phyloP scores from a whole-genome alignment of 345 rosid genomes.

The Boechera divaricarpa region DNA sequence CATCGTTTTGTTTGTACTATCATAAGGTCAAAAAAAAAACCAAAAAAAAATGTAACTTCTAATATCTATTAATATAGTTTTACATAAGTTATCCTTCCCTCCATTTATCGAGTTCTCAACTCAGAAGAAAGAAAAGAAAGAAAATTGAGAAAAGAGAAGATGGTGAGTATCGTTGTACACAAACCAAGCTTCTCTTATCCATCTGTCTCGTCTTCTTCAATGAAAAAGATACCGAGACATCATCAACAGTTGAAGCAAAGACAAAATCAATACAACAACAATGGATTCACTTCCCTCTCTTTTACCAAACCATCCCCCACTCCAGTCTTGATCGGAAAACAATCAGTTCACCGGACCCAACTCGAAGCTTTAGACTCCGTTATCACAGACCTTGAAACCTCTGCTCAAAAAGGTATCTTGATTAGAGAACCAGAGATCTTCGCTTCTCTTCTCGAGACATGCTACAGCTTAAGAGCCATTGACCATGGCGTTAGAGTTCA shows the following conservation, averaged over 20 bases:
- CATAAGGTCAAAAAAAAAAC: not conserved
- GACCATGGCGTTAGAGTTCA: slow-evolving; percentile 64
- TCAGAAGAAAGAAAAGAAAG: not conserved
- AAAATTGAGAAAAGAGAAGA: slow-evolving; percentile 25
- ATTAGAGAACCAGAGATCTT: slow-evolving; percentile 63
- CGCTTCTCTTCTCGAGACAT: slow-evolving; percentile 73
- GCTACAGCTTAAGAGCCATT: slow-evolving; percentile 61
- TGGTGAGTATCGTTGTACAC: slow-evolving; percentile 47
- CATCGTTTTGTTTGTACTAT: slow-evolving; percentile 36
- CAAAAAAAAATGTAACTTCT: not conserved
- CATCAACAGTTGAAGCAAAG: slow-evolving; percentile 41
- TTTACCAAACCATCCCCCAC: slow-evolving; percentile 61
- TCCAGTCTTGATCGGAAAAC: slow-evolving; percentile 53
- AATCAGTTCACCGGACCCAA: slow-evolving; percentile 48
- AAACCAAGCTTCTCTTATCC: slow-evolving; percentile 38
- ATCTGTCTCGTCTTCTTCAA: slow-evolving; percentile 43
- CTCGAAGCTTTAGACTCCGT: slow-evolving; percentile 68
- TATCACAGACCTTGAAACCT: slow-evolving; percentile 63
- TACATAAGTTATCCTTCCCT: slow-evolving; percentile 15
- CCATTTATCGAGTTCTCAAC: not conserved
- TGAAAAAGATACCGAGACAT: slow-evolving; percentile 49
- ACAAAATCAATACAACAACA: slow-evolving; percentile 27
- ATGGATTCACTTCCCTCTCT: slow-evolving; percentile 39
- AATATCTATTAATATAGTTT: not conserved
- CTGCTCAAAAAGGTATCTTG: slow-evolving; percentile 56